Base-by-base conservation (phyloP, 371 early-diverging fungal genomes). In the Batkoa obscura region DNA sequence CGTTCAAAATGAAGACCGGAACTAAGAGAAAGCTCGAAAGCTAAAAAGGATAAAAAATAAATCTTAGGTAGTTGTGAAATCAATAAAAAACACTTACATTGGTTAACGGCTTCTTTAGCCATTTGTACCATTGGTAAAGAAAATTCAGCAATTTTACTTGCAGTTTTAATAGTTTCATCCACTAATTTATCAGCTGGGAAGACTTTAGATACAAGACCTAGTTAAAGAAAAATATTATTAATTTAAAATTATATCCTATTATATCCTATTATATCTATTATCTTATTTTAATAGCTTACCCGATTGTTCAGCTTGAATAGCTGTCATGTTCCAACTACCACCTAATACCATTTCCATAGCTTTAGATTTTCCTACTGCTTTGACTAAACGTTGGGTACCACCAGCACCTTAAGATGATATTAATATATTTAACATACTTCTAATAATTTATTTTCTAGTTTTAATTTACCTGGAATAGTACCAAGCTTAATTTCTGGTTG, bases 401-500 rank as follows among this genome's bases (percentile, higher is more conserved):
- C 90, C 88, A 47, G 86, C 90, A 57, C 85, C 79, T 68, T 47
- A 30, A 30, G 15, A 55, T 54, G 10, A 45, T 12, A 47, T 13
- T 23, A 23, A 23, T 23, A 23, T 23, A 23, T 23, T 23, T 23
- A 23, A 23, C 23, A 37, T 56, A 57, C 2, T 34, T 15, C 45
- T 51, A 2, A n/a, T 13, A 50, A 8, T 42, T 8, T 46, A 46
- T 33, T 43, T 50, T 3, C 12, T n/a, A 58, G 35, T 34, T 1
- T 30, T 37, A 1, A 39, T 17, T 55, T 64, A 60, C 87, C 78
- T 65, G 91, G 94, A 57, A 96, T 92, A 37, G 84, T 81, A 63
- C 95, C 98, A 57, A 97, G 79, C 71, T 89, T 96, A 72, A 97
- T 96, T 65, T 97, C 98, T 36, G 98, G 98, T 71, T 97, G 98